A percentile compares a stretch with the other conserved stretches of the same genome.
phyloP scores from a whole-genome alignment of 352 stramenopile species.

The Globisporangium viniferum region DNA sequence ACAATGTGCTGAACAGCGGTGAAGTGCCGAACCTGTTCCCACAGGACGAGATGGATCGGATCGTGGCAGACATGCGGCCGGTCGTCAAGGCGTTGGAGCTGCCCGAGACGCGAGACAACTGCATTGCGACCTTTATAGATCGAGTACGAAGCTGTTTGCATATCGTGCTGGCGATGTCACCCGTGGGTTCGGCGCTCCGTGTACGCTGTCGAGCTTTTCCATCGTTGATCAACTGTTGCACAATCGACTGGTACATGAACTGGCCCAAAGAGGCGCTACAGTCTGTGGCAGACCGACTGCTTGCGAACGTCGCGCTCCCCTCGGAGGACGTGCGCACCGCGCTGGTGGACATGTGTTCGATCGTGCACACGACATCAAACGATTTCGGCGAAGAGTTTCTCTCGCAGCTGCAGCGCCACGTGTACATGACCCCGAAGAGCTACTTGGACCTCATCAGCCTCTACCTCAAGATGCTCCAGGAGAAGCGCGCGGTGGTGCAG shows the following conservation, averaged over 20 bases:
- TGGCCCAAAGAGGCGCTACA: conserved; percentile 92
- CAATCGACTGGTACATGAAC: conserved; percentile 95
- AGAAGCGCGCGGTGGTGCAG: conserved; percentile 80
- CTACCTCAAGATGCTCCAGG: conserved; percentile 91
- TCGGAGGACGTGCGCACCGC: conserved; percentile 65
- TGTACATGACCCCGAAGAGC: conserved; percentile 97
- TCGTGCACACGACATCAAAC: conserved; percentile 91
- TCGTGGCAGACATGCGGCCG: conserved; percentile 91
- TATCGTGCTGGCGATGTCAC: conserved; percentile 94
- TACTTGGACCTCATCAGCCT: conserved; percentile 95
- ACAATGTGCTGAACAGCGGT: conserved; percentile 96
- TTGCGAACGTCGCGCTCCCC: conserved; percentile 78
- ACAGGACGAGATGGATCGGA: conserved; percentile 92
- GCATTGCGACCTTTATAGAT: conserved; percentile 86
- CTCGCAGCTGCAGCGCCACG: conserved; percentile 83
- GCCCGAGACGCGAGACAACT: conserved; percentile 91
- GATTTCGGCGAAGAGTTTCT: conserved; percentile 88
- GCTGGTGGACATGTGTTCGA: conserved; percentile 90
- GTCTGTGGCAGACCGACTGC: conserved; percentile 86
- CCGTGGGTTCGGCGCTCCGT: conserved; percentile 90
- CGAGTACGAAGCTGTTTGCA: conserved; percentile 92
- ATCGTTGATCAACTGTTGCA: conserved; percentile 95
- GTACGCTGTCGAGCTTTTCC: conserved; percentile 93
- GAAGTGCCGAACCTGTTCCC: conserved; percentile 95
- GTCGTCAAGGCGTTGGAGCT: conserved; percentile 87